These are phyloP conservation scores for Mariannaea sp. DNA, from an alignment of 2,329 filamentous ascomycete genomes.

Conservation along the genomic window DNA sequence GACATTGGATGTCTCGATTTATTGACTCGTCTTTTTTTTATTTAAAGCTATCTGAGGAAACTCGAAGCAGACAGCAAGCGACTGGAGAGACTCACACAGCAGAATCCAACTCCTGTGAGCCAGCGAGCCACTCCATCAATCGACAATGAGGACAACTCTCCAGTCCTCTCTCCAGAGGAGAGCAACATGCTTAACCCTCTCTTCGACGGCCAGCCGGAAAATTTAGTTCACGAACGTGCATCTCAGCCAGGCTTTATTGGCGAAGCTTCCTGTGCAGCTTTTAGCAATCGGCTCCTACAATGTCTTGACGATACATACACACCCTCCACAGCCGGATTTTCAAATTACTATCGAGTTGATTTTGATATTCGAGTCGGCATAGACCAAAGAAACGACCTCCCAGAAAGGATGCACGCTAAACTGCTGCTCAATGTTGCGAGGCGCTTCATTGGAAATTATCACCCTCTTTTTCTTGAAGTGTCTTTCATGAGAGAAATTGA, in stretches of 20 bases:
- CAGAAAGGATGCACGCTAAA: slow-evolving; percentile 39
- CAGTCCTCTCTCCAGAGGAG: slow-evolving; percentile 32
- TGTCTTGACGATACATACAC: slow-evolving; percentile 38
- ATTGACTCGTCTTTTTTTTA: no score
- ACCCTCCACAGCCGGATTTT: slow-evolving; percentile 35
- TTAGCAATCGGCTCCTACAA: slow-evolving; percentile 37
- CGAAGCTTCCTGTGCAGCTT: slow-evolving; percentile 39
- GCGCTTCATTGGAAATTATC: slow-evolving; percentile 41
- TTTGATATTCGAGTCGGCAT: not conserved
- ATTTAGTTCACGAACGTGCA: slow-evolving; percentile 22
- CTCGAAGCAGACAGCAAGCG: slow-evolving; percentile 33
- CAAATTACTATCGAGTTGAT: slow-evolving; percentile 33
- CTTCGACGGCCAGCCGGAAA: slow-evolving; percentile 33
- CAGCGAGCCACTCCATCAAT: slow-evolving; percentile 11
- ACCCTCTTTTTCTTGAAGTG: slow-evolving; percentile 42
- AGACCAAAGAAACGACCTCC: slow-evolving; percentile 24
- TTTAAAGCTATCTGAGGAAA: slow-evolving; percentile 43
- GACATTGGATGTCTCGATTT: no score
- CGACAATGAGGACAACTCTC: slow-evolving; percentile 45
- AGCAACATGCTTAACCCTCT: slow-evolving; percentile 38
- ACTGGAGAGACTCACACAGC: slow-evolving; percentile 26
- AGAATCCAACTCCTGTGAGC: slow-evolving; percentile 36
- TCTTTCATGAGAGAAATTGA: slow-evolving; percentile 45
- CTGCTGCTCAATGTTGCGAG: slow-evolving; percentile 37
- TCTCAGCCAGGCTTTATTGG: slow-evolving; percentile 38